Evolutionary conservation across 306 rosid genomes (phyloP).

Genomic region (Dicorynia guianensis): DNA sequence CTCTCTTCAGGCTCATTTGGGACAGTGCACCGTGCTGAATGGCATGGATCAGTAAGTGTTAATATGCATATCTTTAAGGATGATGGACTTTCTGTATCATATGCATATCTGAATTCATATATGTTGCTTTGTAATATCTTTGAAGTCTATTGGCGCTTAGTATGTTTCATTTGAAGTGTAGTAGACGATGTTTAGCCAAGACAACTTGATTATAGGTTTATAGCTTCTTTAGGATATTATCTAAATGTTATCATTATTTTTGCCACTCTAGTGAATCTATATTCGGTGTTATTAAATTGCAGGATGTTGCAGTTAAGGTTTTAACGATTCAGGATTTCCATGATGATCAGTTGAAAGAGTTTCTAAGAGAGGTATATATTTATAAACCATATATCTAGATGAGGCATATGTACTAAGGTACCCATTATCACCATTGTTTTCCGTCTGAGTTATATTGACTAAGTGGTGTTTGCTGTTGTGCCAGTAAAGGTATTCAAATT

Average conservation of each 20-base stretch:
- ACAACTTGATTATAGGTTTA: slow-evolving; percentile 4
- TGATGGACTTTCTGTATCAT: slow-evolving; percentile 11
- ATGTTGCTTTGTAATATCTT: slow-evolving; percentile 14
- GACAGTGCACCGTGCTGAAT: slow-evolving; percentile 92
- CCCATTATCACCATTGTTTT: slow-evolving; percentile 10
- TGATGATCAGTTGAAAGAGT: slow-evolving; percentile 88
- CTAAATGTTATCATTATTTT: slow-evolving; percentile 1
- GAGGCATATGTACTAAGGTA: not conserved
- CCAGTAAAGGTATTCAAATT: not conserved
- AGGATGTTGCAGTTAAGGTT: slow-evolving; percentile 99
- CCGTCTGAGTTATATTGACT: slow-evolving; percentile 8
- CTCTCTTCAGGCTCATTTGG: slow-evolving; percentile 88
- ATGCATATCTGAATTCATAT: slow-evolving; percentile 8
- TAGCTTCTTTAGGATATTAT: not conserved
- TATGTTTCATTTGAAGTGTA: slow-evolving; percentile 1
- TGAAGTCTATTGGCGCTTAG: not conserved
- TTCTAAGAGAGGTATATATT: slow-evolving; percentile 81
- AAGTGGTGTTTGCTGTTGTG: slow-evolving; percentile 3
- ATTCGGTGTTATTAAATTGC: slow-evolving; percentile 29
- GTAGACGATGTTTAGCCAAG: not conserved
- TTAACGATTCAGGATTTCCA: slow-evolving; percentile 81
- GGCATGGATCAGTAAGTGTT: slow-evolving; percentile 95
- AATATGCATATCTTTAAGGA: not conserved
- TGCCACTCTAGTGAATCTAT: slow-evolving; percentile 6
- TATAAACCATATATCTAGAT: not conserved